Base-by-base conservation (phyloP, 73 alveolate species). In the Stentor roeselii region DNA sequence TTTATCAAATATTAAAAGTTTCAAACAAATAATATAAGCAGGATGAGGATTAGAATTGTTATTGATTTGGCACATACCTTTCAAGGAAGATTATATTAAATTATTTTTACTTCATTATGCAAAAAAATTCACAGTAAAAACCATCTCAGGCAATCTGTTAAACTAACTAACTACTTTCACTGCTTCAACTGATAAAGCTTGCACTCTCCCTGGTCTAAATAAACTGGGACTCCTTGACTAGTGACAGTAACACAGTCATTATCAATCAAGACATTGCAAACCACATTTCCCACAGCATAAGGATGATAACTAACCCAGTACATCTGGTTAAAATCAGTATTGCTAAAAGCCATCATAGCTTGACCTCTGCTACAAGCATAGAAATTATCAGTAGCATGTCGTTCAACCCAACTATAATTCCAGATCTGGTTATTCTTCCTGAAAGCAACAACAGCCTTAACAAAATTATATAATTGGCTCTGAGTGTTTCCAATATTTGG, bases 331-430 rank as follows among this genome's bases (percentile, higher is more conserved):
- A 42, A 35, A 76, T 92, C 93, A 41, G 89, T 86, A 77, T 91
- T 94, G 30, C 96, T 90, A 58, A 90, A 67, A 40, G 93, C 94
- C 59, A 92, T 87, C 39, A 94, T 76, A 42, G 87, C 90, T 39
- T 92, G 86, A 3, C 97, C 98, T 87, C 98, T 90, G 34, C 95
- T 78, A 80, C 88, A 94, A 60, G 96, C 93, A 58, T 92, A 94
- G 91, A 92, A 89, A 27, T 27, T 83, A 38, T 84, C 96, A 82
- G 87, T 94, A 37, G 88, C 89, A 42, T 75, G 88, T 83, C 96
- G 83, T 84, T 92, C 92, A 31, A 89, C 89, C 30, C 86, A 91
- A 14, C 37, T 61, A 15, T 82, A 41, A 36, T 74, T 59, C 96
- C 96, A 93, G 32, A 90, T 92, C 87, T 86, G 50, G 41, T 87